A percentile compares a stretch with the other conserved stretches of the same genome.
phyloP scores from a whole-genome alignment of 441 rosid species.

The Corymbia calophylla region DNA sequence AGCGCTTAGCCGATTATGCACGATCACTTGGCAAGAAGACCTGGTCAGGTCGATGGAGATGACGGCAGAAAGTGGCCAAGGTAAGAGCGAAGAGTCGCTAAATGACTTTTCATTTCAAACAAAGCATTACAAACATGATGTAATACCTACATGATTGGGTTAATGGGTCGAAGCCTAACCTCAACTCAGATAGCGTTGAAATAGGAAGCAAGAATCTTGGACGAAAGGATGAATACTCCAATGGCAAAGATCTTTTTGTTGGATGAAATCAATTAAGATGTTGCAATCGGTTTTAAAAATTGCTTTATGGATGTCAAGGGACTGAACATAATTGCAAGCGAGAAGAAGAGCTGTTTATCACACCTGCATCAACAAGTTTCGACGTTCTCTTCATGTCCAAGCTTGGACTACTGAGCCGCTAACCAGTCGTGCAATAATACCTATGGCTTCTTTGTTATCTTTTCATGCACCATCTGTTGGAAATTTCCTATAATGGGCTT shows the following conservation, averaged over 20 bases:
- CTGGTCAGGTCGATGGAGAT: no score
- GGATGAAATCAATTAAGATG: not conserved
- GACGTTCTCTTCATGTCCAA: not conserved
- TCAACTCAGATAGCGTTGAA: not conserved
- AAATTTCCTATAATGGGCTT: no score
- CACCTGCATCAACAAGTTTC: not conserved
- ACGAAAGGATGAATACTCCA: not conserved
- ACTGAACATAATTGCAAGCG: not conserved
- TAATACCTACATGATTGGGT: no score
- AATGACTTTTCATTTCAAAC: no score
- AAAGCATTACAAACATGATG: no score
- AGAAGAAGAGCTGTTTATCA: not conserved
- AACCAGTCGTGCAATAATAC: no score
- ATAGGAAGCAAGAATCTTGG: not conserved
- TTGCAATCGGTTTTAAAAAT: not conserved
- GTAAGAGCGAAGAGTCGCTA: no score
- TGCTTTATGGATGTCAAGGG: not conserved
- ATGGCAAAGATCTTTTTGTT: not conserved
- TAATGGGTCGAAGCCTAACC: no score
- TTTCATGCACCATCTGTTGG: no score
- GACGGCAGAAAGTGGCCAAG: no score
- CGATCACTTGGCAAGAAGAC: no score
- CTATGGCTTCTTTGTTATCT: not conserved
- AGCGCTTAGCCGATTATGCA: no score
- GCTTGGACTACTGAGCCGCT: not conserved